A percentile compares a stretch with the other conserved stretches of the same genome.
Conservation (phyloP, 2,329 filamentous ascomycete genomes). For the Neospermospora avenae region DNA sequence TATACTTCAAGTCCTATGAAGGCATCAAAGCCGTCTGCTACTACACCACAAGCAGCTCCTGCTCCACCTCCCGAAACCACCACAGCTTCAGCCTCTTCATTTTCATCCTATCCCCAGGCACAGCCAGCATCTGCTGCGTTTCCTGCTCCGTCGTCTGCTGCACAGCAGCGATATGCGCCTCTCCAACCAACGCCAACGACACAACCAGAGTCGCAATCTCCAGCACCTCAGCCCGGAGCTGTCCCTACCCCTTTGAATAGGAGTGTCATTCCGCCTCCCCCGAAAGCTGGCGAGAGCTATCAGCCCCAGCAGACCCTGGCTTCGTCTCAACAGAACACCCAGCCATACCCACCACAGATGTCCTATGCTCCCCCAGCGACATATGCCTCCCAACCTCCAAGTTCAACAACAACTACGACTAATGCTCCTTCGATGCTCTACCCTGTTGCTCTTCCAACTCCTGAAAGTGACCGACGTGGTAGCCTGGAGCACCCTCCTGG, state of each 20-base stretch:
- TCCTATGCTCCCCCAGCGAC: conserved; percentile 46
- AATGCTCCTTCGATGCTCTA: conserved; percentile 29
- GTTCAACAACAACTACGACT: conserved; percentile 44
- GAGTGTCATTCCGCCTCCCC: conserved; percentile 46
- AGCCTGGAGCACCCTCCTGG: conserved; percentile 40
- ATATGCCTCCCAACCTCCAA: conserved; percentile 42
- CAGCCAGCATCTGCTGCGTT: conserved; percentile 49
- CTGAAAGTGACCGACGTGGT: conserved; percentile 18
- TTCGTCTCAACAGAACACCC: conserved; percentile 23
- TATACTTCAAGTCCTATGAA: conserved; percentile 58
- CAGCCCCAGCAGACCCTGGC: conserved; percentile 38
- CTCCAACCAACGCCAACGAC: conserved; percentile 45
- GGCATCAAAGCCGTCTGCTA: conserved; percentile 47
- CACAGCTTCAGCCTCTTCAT: conserved; percentile 34
- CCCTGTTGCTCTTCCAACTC: conserved; percentile 22
- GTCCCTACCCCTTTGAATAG: conserved; percentile 43
- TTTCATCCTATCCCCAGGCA: conserved; percentile 39
- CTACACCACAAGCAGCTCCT: conserved; percentile 40
- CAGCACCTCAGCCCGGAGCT: conserved; percentile 56
- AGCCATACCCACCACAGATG: conserved; percentile 48
- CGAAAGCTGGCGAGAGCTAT: conserved; percentile 47
- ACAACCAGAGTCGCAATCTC: conserved; percentile 40
- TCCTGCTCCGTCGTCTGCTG: conserved; percentile 39
- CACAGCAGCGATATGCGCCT: conserved; percentile 35
- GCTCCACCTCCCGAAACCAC: too few relatives aligned